phyloP scores from a whole-genome alignment of 2,329 filamentous ascomycete genomes.

The Diaporthe humulicola region DNA sequence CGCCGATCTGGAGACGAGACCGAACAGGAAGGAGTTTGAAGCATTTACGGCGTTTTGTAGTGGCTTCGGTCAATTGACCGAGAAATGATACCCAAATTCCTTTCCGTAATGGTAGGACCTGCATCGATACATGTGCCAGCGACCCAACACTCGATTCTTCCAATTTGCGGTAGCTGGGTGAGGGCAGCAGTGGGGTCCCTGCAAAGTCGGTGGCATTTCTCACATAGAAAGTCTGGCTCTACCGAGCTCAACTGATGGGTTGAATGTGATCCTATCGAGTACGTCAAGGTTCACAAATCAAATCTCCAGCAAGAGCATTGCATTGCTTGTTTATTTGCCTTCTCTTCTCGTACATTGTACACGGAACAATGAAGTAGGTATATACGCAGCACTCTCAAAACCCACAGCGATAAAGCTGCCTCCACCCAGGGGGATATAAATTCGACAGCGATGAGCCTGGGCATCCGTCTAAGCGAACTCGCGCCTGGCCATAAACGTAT shows the following conservation, averaged over 20 bases:
- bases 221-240: neutral
- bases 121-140: neutral
- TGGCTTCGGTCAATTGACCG: slow-evolving; percentile 3
- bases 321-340: neutral
- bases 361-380: slow-evolving; percentile 36
- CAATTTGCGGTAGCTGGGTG: neutral
- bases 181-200: neutral
- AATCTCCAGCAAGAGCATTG: neutral
- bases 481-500: slow-evolving; percentile 23
- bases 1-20: neutral
- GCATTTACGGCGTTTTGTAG: slow-evolving; percentile 24
- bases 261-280: neutral
- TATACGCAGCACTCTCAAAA: slow-evolving; percentile 34
- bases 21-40: neutral
- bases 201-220: neutral
- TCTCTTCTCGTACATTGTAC: slow-evolving; percentile 8
- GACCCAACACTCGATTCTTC: neutral
- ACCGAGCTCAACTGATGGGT: neutral
- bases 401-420: slow-evolving; percentile 18
- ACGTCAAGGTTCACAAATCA: neutral
- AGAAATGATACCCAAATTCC: slow-evolving; percentile 35
- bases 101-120: neutral
- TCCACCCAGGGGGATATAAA: neutral
- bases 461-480: slow-evolving; percentile 23
- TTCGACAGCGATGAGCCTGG: neutral